Evolutionary conservation across 2,329 filamentous ascomycete genomes (phyloP).

Genomic region (Trichoderma koningii): DNA sequence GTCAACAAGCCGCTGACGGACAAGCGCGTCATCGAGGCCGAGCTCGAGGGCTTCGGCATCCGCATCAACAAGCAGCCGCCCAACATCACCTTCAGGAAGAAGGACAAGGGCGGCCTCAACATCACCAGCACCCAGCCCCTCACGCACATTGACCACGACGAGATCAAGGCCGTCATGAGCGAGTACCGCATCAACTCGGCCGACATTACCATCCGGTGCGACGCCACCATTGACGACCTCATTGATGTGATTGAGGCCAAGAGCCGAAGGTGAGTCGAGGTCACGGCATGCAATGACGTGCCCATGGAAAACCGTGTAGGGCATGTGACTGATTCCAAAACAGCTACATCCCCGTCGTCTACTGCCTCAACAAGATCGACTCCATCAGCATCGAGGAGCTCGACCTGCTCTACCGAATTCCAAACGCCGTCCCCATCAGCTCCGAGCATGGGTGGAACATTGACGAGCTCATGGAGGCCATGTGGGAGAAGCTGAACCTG

Average conservation of each 20-base stretch:
- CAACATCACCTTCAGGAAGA: slow-evolving; percentile 99
- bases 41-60: slow-evolving; percentile 96
- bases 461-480: slow-evolving; percentile 92
- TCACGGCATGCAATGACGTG: too few relatives aligned
- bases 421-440: slow-evolving; percentile 95
- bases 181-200: slow-evolving; percentile 97
- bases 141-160: slow-evolving; percentile 89
- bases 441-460: slow-evolving; percentile 98
- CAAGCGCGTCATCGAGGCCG: slow-evolving; percentile 91
- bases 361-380: slow-evolving; percentile 99
- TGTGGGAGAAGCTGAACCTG: slow-evolving; percentile 97
- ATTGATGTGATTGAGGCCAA: slow-evolving; percentile 96
- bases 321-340: slow-evolving; percentile 1
- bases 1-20: slow-evolving; percentile 98
- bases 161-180: slow-evolving; percentile 96
- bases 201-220: slow-evolving; percentile 96
- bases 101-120: slow-evolving; percentile 95
- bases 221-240: slow-evolving; percentile 94
- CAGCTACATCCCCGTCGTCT: slow-evolving; percentile 98
- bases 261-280: slow-evolving; percentile 58
- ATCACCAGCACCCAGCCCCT: slow-evolving; percentile 94
- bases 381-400: slow-evolving; percentile 97
- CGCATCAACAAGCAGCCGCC: slow-evolving; percentile 96
- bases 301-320: too few relatives aligned
- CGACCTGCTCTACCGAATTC: slow-evolving; percentile 93